Base-by-base conservation (phyloP, 805 yeast species). In the Candida namnaoensis region DNA sequence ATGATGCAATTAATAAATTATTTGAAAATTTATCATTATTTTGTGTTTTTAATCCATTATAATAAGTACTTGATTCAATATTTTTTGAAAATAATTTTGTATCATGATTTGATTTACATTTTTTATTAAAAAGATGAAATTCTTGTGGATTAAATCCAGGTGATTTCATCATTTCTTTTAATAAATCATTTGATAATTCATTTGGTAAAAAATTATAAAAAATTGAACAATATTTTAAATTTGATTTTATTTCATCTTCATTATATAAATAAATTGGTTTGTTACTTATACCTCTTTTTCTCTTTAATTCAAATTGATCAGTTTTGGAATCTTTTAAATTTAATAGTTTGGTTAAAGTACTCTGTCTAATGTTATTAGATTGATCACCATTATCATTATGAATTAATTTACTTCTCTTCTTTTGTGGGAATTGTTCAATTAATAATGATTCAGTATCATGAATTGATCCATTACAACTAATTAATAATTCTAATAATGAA, bases 41-140 rank as follows among this genome's bases (percentile, higher is more conserved):
- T 2, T 47, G 50, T 1, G 59, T 53, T 1, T 48, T 39, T n/a
- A 51, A 48, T 2, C 81, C 83, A 46, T 78, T 69, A 50, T 68
- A 70, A 40, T 41, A 51, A 49, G 54, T 63, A 7, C 42, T 47
- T 5, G 32, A 61, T 39, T 3, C 47, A 19, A 23, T 37, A 15
- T 40, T 41, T 30, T 52, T 49, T 1, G 64, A 49, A 49, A 67
- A 74, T 9, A 64, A 36, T 5, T 68, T 65, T 2, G 75, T 61
- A 6, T 61, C 55, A 53, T 80, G 88, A n/a, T 75, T 73, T 2
- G 90, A 76, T 7, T 52, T 54, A 39, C 86, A 82, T 39, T 66
- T 57, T 14, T 80, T 74, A 1, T 82, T 88, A 48, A 82, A 83
- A 9, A 85, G 61, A 43, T 74, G 69, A 53, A 85, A 85, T 47